A percentile compares a stretch with the other conserved stretches of the same genome.
Conservation (phyloP, 768 basidiomycete genomes). For the Hortiboletus flavorubellus region DNA sequence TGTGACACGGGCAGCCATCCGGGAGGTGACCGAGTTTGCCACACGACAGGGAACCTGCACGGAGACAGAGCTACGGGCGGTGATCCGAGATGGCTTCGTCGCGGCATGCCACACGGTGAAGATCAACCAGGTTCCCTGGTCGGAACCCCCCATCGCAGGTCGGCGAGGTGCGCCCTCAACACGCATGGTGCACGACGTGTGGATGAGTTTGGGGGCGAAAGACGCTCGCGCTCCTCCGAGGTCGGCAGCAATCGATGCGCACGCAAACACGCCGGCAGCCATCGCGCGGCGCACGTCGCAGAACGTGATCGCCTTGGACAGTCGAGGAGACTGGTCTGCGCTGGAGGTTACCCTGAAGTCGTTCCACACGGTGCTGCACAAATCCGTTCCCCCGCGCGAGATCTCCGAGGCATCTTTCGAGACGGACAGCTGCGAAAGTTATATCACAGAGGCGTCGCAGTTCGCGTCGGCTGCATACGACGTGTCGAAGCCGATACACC, state of each 20-base stretch:
- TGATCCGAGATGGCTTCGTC: background rate
- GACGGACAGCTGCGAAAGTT: background rate
- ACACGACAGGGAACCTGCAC: background rate
- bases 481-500: background rate
- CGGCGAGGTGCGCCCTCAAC: background rate
- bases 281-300: background rate
- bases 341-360: background rate
- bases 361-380: background rate
- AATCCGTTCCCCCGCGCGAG: background rate
- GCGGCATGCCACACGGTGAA: background rate
- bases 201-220: background rate
- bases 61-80: too few species aligned
- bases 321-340: background rate
- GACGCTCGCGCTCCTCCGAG: background rate
- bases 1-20: background rate
- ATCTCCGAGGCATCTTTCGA: background rate
- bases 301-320: background rate
- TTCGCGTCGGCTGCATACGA: background rate
- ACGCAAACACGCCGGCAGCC: background rate
- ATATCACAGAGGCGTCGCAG: background rate
- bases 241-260: background rate
- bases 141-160: background rate
- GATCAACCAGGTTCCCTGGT: background rate
- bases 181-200: background rate
- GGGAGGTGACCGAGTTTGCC: background rate